These are phyloP conservation scores for Mortierella sp. DNA, from an alignment of 371 early-diverging fungal species.

Conservation along the genomic window DNA sequence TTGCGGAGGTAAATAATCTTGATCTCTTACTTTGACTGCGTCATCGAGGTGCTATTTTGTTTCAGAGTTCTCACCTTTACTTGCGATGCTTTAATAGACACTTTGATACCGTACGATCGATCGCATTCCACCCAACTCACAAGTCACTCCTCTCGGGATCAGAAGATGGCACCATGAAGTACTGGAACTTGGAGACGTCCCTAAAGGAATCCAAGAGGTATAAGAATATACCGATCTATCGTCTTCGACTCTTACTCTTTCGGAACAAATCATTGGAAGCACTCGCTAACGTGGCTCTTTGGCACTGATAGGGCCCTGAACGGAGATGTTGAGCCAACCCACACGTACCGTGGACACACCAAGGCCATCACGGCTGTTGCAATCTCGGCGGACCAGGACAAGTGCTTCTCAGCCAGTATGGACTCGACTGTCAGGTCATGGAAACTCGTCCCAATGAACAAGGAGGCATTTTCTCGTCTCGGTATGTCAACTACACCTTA, in stretches of 20 bases:
- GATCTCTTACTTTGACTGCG: slow-evolving; percentile 50
- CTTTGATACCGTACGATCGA: slow-evolving; percentile 83
- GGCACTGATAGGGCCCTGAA: slow-evolving; percentile 13
- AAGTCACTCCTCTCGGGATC: slow-evolving; percentile 79
- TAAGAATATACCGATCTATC: too few species aligned
- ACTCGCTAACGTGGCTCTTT: background rate
- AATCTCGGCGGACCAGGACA: slow-evolving; percentile 69
- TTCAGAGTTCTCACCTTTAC: background rate
- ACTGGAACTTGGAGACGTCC: slow-evolving; percentile 75
- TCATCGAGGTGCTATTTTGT: background rate
- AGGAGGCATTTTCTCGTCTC: slow-evolving; percentile 67
- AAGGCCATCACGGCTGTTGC: slow-evolving; percentile 79
- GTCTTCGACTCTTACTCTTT: too few species aligned
- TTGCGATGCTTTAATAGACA: slow-evolving; percentile 67
- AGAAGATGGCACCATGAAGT: slow-evolving; percentile 88
- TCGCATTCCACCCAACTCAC: slow-evolving; percentile 77
- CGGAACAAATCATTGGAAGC: too few species aligned
- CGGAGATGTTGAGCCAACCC: slow-evolving; percentile 68
- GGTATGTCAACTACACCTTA: slow-evolving; percentile 57
- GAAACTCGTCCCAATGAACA: slow-evolving; percentile 73
- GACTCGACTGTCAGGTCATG: slow-evolving; percentile 85
- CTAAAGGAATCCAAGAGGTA: slow-evolving; percentile 20
- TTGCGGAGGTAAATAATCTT: slow-evolving; percentile 68
- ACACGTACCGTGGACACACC: slow-evolving; percentile 88
- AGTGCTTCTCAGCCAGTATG: slow-evolving; percentile 79